phyloP scores from a whole-genome alignment of 495 filamentous ascomycete species.

The Pseudevernia furfuracea region DNA sequence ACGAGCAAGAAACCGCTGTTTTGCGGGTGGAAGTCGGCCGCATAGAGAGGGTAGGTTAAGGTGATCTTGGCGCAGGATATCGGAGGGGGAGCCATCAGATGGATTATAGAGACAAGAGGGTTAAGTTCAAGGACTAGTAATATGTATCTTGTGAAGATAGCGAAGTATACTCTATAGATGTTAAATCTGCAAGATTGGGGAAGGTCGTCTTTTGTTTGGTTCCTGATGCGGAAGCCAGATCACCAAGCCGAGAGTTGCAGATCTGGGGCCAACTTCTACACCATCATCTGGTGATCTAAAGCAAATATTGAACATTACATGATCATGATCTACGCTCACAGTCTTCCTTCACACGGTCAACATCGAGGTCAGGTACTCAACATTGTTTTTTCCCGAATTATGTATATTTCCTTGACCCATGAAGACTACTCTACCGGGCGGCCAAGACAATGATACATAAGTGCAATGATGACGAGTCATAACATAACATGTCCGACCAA shows the following conservation, averaged over 20 bases:
- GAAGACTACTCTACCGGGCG: neutral
- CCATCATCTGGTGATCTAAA: neutral
- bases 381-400: neutral
- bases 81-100: constrained; percentile 46
- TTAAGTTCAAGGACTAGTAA: neutral
- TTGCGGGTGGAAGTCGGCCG: constrained; percentile 79
- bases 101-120: neutral
- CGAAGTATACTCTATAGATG: neutral
- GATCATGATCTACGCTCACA: neutral
- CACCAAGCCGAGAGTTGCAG: neutral
- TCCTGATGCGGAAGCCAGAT: neutral
- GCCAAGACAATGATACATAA: neutral
- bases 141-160: neutral
- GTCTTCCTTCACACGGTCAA: neutral
- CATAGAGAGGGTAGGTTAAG: constrained; percentile 80
- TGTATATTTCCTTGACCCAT: neutral
- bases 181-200: neutral
- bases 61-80: constrained; percentile 58
- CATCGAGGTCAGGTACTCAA: neutral
- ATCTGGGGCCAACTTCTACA: neutral
- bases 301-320: no score
- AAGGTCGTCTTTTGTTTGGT: neutral
- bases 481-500: neutral
- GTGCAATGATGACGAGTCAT: neutral
- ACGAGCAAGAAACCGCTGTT: constrained; percentile 69